Evolutionary conservation across 1,284 basidiomycete genomes (phyloP), one percentile per base, ranked within the genome.

Genomic region (Ceratobasidium sp.): DNA sequence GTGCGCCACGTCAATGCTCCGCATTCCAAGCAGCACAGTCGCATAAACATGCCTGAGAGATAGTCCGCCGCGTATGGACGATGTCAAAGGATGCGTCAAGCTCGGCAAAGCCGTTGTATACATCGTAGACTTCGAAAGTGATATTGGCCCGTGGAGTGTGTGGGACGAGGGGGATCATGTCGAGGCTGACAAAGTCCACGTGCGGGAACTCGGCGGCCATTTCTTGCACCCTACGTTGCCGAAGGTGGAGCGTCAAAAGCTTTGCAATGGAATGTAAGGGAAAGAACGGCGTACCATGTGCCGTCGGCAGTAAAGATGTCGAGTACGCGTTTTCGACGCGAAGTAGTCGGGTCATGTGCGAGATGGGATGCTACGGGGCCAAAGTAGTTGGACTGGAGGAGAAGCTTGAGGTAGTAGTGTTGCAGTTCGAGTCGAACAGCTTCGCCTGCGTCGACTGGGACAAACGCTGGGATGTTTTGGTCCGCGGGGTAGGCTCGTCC

Each of bases 401-500:
- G 42, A 2, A 65, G 60, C 23, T 75, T 75, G 60, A 75, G 58
- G 20, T 64, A 64, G 49, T 39, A 42, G 35, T 75, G 71, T 23
- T 75, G 71, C 15, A 75, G 33, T 49, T 75, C 71, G 17, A 64
- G 61, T 17, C 71, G 71, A 23, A 37, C 49, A 3, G 47, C 71
- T 23, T 75, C 71, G n/a, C 60, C 49, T 13, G 17, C 15, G 61
- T 75, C 71, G 33, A 65, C 42, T 13, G 71, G 71, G n/a, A 64
- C 33, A 39, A 65, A 64, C 13, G 47, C 23, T 2, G 71, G 71
- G 17, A 75, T 53, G 23, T 75, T 75, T 20, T 5, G 20, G 49
- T 75, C 71, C 1, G 61, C 60, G 49, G 71, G 71, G 20, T 75
- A 75, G n/a, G 61, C 61, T 17, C 71, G 58, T 8, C 71, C 71